A percentile compares a stretch with the other conserved stretches of the same genome.
Conservation (phyloP, 208 protist species). For the Trypanosoma theileri region DNA sequence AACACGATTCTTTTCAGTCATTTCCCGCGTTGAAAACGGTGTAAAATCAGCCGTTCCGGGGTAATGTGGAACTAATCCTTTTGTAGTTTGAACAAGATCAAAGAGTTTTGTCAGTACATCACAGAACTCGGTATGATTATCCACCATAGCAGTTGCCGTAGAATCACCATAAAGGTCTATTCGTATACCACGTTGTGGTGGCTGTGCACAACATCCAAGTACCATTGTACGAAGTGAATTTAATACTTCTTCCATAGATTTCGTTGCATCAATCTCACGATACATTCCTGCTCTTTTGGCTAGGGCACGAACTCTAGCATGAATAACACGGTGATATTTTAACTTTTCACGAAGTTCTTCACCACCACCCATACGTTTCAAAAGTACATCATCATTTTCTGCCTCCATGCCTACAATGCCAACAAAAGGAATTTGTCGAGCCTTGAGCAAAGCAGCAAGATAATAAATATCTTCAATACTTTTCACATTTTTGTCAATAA, state of each 20-base stretch:
- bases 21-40: constrained; percentile 68
- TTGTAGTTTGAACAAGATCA: constrained; percentile 45
- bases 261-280: constrained; percentile 68
- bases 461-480: constrained; percentile 86
- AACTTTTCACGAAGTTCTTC: constrained; percentile 71
- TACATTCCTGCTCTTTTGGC: constrained; percentile 76
- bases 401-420: constrained; percentile 82
- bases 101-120: constrained; percentile 63
- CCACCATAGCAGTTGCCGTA: constrained; percentile 58
- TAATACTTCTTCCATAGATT: constrained; percentile 68
- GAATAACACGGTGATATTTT: constrained; percentile 86
- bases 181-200: constrained; percentile 51
- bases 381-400: constrained; percentile 58
- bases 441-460: constrained; percentile 68
- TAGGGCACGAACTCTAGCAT: constrained; percentile 70
- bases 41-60: constrained; percentile 49
- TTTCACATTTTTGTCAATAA: constrained; percentile 90
- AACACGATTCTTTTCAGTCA: constrained; percentile 71
- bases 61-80: constrained; percentile 43
- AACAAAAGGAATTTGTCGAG: constrained; percentile 75
- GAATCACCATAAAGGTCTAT: constrained; percentile 67
- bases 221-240: constrained; percentile 71
- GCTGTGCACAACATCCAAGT: constrained; percentile 80
- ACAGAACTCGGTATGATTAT: constrained; percentile 68
- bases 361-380: constrained; percentile 67